These are phyloP conservation scores for Syncephalastrum monosporum DNA, from an alignment of 371 early-diverging fungal species.

Conservation along the genomic window DNA sequence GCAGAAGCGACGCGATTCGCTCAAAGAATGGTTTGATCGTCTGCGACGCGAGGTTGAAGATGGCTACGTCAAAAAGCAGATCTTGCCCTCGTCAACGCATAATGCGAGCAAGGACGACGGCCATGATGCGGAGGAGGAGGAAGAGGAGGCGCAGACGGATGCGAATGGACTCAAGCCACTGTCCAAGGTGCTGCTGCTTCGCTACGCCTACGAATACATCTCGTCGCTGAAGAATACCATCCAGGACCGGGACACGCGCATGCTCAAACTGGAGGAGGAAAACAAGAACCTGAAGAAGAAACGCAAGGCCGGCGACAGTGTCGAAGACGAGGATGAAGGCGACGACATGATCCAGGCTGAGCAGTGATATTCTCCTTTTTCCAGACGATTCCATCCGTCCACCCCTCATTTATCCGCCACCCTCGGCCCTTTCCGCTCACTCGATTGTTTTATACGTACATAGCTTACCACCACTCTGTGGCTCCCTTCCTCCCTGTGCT, in stretches of 20 bases:
- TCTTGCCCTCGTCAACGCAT: background rate
- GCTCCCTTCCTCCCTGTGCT: too few relatives aligned
- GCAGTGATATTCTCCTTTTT: too few relatives aligned
- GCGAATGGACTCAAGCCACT: constrained; percentile 31
- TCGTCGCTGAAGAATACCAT: constrained; percentile 37
- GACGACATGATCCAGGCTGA: too few relatives aligned
- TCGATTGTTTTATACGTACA: too few relatives aligned
- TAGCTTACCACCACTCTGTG: too few relatives aligned
- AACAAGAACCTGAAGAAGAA: background rate
- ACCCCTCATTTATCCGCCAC: too few relatives aligned
- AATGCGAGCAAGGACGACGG: background rate
- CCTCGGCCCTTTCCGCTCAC: too few relatives aligned
- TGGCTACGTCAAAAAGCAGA: constrained; percentile 44
- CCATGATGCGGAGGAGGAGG: constrained; percentile 10
- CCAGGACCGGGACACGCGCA: constrained; percentile 26
- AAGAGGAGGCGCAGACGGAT: constrained; percentile 7
- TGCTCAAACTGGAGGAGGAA: constrained; percentile 10
- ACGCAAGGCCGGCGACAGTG: too few relatives aligned
- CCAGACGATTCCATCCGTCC: too few relatives aligned
- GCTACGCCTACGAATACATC: constrained; percentile 63
- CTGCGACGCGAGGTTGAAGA: constrained; percentile 71
- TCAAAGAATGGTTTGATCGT: constrained; percentile 83
- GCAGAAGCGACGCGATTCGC: constrained; percentile 87
- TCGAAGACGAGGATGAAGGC: too few relatives aligned
- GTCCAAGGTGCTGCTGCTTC: constrained; percentile 48